These are phyloP conservation scores for Leishmania mexicana DNA, from an alignment of 208 protist genomes.

Conservation along the genomic window DNA sequence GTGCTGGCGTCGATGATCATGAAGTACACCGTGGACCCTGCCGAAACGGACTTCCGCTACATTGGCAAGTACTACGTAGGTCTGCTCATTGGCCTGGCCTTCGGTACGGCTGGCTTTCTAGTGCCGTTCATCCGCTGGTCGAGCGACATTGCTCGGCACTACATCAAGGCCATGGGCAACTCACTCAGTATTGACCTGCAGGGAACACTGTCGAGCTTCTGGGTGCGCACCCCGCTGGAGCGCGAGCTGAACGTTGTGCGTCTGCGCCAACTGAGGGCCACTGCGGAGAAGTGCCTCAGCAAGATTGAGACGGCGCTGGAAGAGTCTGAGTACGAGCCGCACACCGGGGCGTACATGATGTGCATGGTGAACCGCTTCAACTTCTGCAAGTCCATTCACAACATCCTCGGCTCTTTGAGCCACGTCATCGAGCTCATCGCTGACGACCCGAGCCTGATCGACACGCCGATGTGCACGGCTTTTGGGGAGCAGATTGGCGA, in stretches of 20 bases:
- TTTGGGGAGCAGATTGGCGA: conserved; percentile 80
- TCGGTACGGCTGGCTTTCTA: conserved; percentile 80
- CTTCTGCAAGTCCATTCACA: conserved; percentile 77
- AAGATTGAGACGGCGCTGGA: conserved; percentile 68
- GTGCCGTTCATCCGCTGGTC: conserved; percentile 91
- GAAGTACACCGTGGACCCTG: conserved; percentile 66
- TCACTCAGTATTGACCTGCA: conserved; percentile 88
- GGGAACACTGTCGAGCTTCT: conserved; percentile 85
- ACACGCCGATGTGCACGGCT: conserved; percentile 78
- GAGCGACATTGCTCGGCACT: conserved; percentile 72
- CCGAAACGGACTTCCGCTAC: conserved; percentile 62
- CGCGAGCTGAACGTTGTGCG: conserved; percentile 88
- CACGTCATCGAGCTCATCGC: conserved; percentile 84
- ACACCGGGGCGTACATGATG: conserved; percentile 64
- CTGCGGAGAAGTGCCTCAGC: conserved; percentile 66
- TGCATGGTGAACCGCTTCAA: conserved; percentile 65
- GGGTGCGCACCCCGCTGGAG: conserved; percentile 72
- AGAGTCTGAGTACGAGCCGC: conserved; percentile 85
- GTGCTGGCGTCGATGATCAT: conserved; percentile 81
- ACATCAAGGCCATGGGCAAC: conserved; percentile 79
- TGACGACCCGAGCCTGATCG: conserved; percentile 63
- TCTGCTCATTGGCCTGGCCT: conserved; percentile 70
- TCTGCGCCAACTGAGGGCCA: conserved; percentile 80
- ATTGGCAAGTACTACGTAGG: conserved; percentile 75
- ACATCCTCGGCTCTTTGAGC: conserved; percentile 79